A percentile compares a stretch with the other conserved stretches of the same genome.
Evolutionary conservation across 2,329 filamentous ascomycete species (phyloP).

Genomic region (Ceratocystis destructans): DNA sequence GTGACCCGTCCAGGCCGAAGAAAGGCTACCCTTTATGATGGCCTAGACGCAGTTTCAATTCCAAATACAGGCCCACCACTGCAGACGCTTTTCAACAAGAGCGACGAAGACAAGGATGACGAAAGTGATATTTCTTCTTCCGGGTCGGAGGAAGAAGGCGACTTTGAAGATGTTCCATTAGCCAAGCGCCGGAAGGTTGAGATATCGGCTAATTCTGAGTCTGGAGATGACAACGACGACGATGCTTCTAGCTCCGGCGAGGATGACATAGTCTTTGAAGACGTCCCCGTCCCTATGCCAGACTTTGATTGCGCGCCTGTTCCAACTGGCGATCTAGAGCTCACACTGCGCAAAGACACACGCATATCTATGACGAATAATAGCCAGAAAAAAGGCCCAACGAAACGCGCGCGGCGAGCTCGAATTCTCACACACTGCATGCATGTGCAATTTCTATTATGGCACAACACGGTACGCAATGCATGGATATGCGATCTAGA

Average conservation of each 20-base stretch:
- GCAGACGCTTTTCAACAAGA: conserved; percentile 26
- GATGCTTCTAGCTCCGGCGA: conserved; percentile 38
- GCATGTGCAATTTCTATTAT: conserved; percentile 77
- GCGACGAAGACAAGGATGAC: conserved; percentile 1
- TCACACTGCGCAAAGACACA: conserved; percentile 51
- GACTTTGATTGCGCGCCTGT: conserved; percentile 32
- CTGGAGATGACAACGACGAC: conserved; percentile 25
- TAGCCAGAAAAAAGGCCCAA: conserved; percentile 65
- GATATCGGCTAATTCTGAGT: not conserved
- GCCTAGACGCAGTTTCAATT: conserved; percentile 36
- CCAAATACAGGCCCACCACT: conserved; percentile 32
- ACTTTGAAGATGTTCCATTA: conserved; percentile 34
- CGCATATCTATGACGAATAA: conserved; percentile 48
- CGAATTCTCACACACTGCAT: conserved; percentile 70
- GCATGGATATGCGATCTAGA: conserved; percentile 67
- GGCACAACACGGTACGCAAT: conserved; percentile 79
- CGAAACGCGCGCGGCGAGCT: conserved; percentile 69
- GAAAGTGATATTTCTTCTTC: conserved; percentile 25
- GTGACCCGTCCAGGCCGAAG: conserved; percentile 26
- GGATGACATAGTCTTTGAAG: conserved; percentile 51
- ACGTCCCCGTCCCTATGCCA: conserved; percentile 33
- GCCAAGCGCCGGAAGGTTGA: conserved; percentile 25
- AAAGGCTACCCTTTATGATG: conserved; percentile 48
- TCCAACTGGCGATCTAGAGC: conserved; percentile 54
- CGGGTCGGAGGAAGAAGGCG: conserved; percentile 32